Evolutionary conservation across 495 filamentous ascomycete species (phyloP).

Genomic region (Talaromyces trachyspermus): DNA sequence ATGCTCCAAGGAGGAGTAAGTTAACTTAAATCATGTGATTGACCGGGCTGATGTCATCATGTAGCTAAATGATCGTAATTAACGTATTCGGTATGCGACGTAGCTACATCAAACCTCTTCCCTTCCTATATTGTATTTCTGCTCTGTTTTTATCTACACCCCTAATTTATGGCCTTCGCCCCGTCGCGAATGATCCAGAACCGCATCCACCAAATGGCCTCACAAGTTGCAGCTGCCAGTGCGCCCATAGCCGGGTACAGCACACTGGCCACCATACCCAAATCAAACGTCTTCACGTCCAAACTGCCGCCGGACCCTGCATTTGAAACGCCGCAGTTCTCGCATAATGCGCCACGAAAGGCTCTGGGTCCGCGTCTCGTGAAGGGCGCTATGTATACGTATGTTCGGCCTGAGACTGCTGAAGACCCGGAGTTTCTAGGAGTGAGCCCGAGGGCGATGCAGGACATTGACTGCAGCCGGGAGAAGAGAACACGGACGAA

Average conservation of each 20-base stretch:
- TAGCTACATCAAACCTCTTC: background rate
- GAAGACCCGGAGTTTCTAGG: slow-evolving; percentile 71
- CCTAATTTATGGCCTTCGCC: background rate
- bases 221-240: slow-evolving; percentile 37
- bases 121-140: background rate
- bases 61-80: too few relatives aligned
- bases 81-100: too few relatives aligned
- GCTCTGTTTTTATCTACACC: background rate
- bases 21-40: too few relatives aligned
- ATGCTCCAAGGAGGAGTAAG: too few relatives aligned
- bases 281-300: slow-evolving; percentile 77
- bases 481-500: slow-evolving; percentile 60
- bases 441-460: slow-evolving; percentile 67
- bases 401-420: slow-evolving; percentile 68
- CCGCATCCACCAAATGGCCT: slow-evolving; percentile 40
- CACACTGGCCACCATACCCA: slow-evolving; percentile 66
- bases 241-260: slow-evolving; percentile 16
- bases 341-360: slow-evolving; percentile 69
- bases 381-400: slow-evolving; percentile 80
- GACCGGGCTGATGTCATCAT: background rate
- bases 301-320: slow-evolving; percentile 68
- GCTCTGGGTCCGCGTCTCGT: slow-evolving; percentile 77
- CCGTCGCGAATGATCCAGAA: slow-evolving; percentile 13
- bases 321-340: slow-evolving; percentile 72
- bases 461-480: slow-evolving; percentile 61